These are phyloP conservation scores for Diaporthe capsici DNA, from an alignment of 2,329 filamentous ascomycete genomes.

Conservation along the genomic window DNA sequence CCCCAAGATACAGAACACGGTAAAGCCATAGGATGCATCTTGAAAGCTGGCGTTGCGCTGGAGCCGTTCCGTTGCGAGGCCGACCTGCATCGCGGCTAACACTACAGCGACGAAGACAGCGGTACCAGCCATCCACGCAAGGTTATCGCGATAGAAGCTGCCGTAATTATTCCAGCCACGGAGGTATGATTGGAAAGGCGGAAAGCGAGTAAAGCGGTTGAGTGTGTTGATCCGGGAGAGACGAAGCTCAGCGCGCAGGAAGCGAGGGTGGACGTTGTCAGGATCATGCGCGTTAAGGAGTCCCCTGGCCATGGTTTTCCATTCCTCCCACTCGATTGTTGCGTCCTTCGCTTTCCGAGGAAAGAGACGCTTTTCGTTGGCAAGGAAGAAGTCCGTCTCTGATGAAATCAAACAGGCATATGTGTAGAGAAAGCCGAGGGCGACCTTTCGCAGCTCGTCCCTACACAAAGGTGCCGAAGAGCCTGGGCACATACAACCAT, in stretches of 20 bases:
- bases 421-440: background rate
- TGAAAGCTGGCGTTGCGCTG: background rate
- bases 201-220: slow-evolving; percentile 38
- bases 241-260: slow-evolving; percentile 44
- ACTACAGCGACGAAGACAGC: slow-evolving; percentile 2
- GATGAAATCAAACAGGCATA: background rate
- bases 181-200: slow-evolving; percentile 39
- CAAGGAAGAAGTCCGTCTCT: background rate
- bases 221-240: slow-evolving; percentile 43
- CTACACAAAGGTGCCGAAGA: background rate
- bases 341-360: background rate
- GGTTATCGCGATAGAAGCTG: slow-evolving; percentile 7
- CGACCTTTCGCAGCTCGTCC: background rate
- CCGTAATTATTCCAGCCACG: slow-evolving; percentile 41
- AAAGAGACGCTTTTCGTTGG: background rate
- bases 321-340: background rate
- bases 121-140: background rate
- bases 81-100: slow-evolving; percentile 2
- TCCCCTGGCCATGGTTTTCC: slow-evolving; percentile 21
- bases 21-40: background rate
- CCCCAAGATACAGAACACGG: slow-evolving; percentile 5
- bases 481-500: background rate
- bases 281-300: slow-evolving; percentile 38
- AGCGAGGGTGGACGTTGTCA: slow-evolving; percentile 43
- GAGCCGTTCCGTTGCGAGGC: background rate